Evolutionary conservation across 2,329 filamentous ascomycete species (phyloP), one percentile per base, ranked within the genome.

Genomic region (Davidsoniella eucalypti): DNA sequence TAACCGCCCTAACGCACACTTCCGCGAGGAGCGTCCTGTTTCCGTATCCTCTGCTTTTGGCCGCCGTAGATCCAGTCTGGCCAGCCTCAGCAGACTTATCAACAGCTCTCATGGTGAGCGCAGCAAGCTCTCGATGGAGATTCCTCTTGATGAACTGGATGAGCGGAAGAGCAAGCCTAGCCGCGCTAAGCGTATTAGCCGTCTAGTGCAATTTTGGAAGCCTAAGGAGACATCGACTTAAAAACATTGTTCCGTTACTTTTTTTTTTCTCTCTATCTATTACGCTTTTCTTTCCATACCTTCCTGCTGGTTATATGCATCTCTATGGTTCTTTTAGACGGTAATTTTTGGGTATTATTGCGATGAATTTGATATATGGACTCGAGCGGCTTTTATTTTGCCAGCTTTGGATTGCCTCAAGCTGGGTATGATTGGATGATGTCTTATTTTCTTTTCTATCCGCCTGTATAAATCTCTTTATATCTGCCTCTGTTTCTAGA

Each of bases 121-220:
- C 56, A 85, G 81, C 69, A 86, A 86, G 61, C 67, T 87, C 18
- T 83, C 79, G 0, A 78, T 81, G 58, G 82, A 85, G 59, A 75
- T 82, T 43, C 69, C 71, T 5, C 59, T 68, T 54, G 75, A 78
- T 42, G 68, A 65, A 39, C 72, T 79, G n/a, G 59, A 66, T 0
- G 75, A 76, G 29, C 76, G 75, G 58, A 75, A 72, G 67, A 57
- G 61, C 6, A 78, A 77, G 61, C 59, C 58, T 21, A 84, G 80
- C 68, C 83, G 79, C 61, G 69, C 76, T 37, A 84, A 79, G 61
- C 74, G 82, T 26, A 65, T 87, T 37, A 82, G 84, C 61, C 80
- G 82, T 47, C 71, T 87, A 67, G 78, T 87, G 71, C 78, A 82
- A 57, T 88, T 88, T 62, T 88, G 82, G 82, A 85, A 82, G 64